A percentile compares a stretch with the other conserved stretches of the same genome.
Evolutionary conservation across 306 rosid genomes (phyloP).

Genomic region (Lathyrus sativus): DNA sequence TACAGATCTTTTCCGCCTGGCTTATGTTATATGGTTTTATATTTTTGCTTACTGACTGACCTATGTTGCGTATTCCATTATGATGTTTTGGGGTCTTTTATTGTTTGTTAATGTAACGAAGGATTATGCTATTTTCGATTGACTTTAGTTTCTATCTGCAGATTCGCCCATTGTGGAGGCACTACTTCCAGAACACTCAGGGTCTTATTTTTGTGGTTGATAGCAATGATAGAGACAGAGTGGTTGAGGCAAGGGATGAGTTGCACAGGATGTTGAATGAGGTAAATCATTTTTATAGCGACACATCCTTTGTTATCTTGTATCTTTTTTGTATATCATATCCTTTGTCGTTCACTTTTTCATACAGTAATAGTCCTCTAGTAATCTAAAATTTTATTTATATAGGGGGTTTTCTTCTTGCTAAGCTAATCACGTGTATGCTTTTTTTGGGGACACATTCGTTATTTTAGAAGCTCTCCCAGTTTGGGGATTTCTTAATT

Average conservation of each 20-base stretch:
- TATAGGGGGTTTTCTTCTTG: not conserved
- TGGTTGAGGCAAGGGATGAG: constrained; percentile 97
- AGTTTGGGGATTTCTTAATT: not conserved
- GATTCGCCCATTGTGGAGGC: constrained; percentile 99
- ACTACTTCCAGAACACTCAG: constrained; percentile 98
- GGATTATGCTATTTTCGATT: constrained; percentile 14
- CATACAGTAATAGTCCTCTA: not conserved
- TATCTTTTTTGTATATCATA: constrained; percentile 15
- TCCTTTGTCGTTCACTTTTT: constrained; percentile 8
- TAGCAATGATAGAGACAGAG: constrained; percentile 95
- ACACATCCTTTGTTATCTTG: not conserved
- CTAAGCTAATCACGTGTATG: not conserved
- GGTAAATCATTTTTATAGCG: constrained; percentile 46
- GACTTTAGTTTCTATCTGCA: constrained; percentile 39
- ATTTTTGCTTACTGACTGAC: constrained; percentile 19
- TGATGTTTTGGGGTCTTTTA: not conserved
- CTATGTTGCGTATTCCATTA: constrained; percentile 14
- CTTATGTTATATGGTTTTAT: constrained; percentile 13
- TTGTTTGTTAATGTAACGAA: constrained; percentile 7
- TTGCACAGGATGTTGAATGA: constrained; percentile 98
- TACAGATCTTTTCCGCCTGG: not conserved
- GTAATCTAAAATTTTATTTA: not conserved
- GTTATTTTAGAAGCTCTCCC: not conserved
- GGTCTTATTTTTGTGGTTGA: constrained; percentile 98
- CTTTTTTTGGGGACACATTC: not conserved